Base-by-base conservation (phyloP, 257 asterid species). In the Solanum medicagineum region DNA sequence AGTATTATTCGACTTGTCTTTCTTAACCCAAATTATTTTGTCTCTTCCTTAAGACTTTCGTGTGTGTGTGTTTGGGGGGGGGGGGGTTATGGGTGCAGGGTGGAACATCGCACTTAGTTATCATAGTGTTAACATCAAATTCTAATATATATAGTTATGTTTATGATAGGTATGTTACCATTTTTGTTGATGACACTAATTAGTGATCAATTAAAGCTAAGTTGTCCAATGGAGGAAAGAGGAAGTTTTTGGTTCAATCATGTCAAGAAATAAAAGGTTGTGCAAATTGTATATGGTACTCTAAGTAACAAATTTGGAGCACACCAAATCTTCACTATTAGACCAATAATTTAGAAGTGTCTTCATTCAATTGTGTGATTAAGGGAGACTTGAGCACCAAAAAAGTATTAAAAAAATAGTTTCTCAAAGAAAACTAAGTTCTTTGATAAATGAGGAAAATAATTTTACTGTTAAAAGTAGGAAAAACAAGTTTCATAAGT, bases 221-320 rank as follows among this genome's bases (percentile, higher is more conserved):
- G 32, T 36, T 45, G 81, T 74, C 40, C 70, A 54, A 22, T 73
- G 12, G 40, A 51, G 14, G 40, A 59, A 86, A 82, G 47, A 60
- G 84, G 88, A 86, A 86, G 22, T 7, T 75, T 24, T 65, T 51
- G 65, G 85, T 79, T 79, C 83, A 56, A 84, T 68, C 70, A 87
- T 80, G 22, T 80, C 85, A 84, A 53, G 15, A 65, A 47, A 69
- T 56, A 40, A 77, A 51, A 15, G 47, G 10, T 49, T 75, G 44
- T 22, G n/a, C 60, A 22, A 47, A 36, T 36, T 32, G 36, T 32
- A 63, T 63, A 0, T 74, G 44, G 44, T 24, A 49, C 82, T 47
- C 15, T 49, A 49, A 8, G 82, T 14, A 24, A 75, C 51, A 24
- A 75, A 75, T 14, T 53, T 51, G 63, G 24, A 49, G 63, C 47